Evolutionary conservation across 106 monocot genomes (phyloP), one percentile per base, ranked within the genome.

Genomic region (Dendrobium chrysotoxum): DNA sequence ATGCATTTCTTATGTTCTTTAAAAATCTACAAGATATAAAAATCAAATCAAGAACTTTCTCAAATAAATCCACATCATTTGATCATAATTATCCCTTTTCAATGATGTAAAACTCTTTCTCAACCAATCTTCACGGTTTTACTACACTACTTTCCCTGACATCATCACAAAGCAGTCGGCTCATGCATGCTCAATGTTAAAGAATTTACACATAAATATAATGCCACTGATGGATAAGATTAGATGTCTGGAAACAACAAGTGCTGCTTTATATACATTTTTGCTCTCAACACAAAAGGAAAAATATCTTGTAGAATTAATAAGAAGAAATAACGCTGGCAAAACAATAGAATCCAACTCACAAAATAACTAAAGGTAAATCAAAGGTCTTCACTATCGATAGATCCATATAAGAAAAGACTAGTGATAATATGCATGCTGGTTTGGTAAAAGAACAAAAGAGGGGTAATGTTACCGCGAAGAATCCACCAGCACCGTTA

Each of bases 401-500:
- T 10, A 70, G 21, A 40, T 73, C 18, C 73, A 12, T 3, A 73
- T 12, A 73, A 73, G 38, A 73, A 38, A 73, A 38, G 38, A 73
- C 21, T 11, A 73, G 20, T 11, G 5, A 38, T 73, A 40, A 40
- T 41, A 73, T 40, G 73, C 40, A 73, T 21, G 30, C 1, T 8
- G 16, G 38, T 9, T 40, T 5, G 18, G 3, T 20, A 73, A 40
- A 40, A 73, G 40, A 73, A 40, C 13, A 73, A 21, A 38, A 21
- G 26, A 40, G 38, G 21, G 41, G 13, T 64, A 78, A 58, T 78
- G 54, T 90, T 93, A 99, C 98, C 86, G 83, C 87, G 87, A 99
- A 99, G 86, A 99, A 99, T 54, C 98, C 98, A 66, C 98, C 95
- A 35, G 98, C 95, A 80, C 98, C 98, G 87, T 99, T 99, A 70